phyloP scores from a whole-genome alignment of 2,329 filamentous ascomycete species.

The Beauveria brongniartii region DNA sequence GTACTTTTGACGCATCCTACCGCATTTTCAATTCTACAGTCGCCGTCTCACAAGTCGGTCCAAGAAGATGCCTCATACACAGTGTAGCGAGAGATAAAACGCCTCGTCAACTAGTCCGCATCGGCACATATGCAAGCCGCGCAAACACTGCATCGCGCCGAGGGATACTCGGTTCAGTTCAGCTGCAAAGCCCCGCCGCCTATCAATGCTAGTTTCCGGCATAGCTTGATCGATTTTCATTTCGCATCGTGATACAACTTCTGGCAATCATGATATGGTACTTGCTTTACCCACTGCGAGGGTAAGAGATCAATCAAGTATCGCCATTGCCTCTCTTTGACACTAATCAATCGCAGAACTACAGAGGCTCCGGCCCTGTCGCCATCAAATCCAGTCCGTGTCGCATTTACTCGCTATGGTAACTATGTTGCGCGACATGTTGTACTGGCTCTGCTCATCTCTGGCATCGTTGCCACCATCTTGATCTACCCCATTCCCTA shows the following conservation, averaged over 20 bases:
- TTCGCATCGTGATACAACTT: not conserved
- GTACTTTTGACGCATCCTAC: not conserved
- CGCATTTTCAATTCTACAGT: not conserved
- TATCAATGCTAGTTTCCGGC: not conserved
- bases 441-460: conserved; percentile 63
- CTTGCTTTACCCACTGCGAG: conserved; percentile 67
- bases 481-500: conserved; percentile 70
- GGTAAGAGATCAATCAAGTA: conserved; percentile 42
- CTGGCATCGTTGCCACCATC: conserved; percentile 60
- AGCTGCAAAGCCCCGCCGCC: not conserved
- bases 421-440: conserved; percentile 65
- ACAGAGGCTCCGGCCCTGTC: conserved; percentile 63
- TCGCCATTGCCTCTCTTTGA: conserved; percentile 3
- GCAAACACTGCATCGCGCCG: not conserved
- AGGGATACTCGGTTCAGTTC: not conserved
- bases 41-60: not conserved
- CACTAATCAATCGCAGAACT: conserved; percentile 42
- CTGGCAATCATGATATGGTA: conserved; percentile 59
- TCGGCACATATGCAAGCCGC: not conserved
- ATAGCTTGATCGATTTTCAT: not conserved
- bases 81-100: not conserved
- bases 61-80: not conserved
- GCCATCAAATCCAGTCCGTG: conserved; percentile 56
- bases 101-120: not conserved
- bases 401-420: conserved; percentile 60